Evolutionary conservation across 164 flowering plant genomes (phyloP).

Genomic region (Kingdonia uniflora): DNA sequence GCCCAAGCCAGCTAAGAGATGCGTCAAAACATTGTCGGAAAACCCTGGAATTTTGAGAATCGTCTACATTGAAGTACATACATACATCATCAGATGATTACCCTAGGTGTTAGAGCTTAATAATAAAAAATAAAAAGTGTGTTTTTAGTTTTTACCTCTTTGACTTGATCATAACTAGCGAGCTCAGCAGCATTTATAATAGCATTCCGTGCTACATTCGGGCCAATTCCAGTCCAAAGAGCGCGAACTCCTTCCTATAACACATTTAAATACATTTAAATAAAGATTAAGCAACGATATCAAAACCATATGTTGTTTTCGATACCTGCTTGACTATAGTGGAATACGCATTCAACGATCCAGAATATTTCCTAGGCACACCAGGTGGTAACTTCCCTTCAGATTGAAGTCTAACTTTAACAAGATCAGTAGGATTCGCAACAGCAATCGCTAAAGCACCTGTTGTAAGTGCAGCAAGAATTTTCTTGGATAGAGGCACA

Average conservation of each 20-base stretch:
- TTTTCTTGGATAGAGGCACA: conserved; percentile 55
- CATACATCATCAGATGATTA: conserved; percentile 6
- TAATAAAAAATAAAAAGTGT: background rate
- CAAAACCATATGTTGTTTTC: too few relatives aligned
- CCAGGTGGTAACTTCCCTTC: conserved; percentile 89
- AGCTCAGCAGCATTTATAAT: conserved; percentile 94
- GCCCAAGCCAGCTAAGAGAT: conserved; percentile 88
- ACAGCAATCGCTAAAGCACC: conserved; percentile 84
- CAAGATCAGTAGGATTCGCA: conserved; percentile 98
- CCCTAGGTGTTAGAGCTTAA: background rate
- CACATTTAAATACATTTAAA: too few relatives aligned
- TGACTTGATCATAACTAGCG: conserved; percentile 96
- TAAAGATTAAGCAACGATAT: too few relatives aligned
- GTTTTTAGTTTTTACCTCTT: conserved; percentile 40
- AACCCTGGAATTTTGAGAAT: conserved; percentile 89
- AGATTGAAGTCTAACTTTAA: conserved; percentile 91
- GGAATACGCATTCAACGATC: conserved; percentile 77
- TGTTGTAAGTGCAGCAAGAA: conserved; percentile 78
- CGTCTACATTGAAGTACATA: conserved; percentile 48
- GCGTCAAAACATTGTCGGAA: conserved; percentile 76
- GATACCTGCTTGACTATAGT: conserved; percentile 71
- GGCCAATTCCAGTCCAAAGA: conserved; percentile 98
- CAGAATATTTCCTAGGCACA: conserved; percentile 71
- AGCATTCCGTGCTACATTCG: conserved; percentile 87
- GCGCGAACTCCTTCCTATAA: conserved; percentile 78